Evolutionary conservation across 306 rosid genomes (phyloP).

Genomic region (Carpinus viminea): DNA sequence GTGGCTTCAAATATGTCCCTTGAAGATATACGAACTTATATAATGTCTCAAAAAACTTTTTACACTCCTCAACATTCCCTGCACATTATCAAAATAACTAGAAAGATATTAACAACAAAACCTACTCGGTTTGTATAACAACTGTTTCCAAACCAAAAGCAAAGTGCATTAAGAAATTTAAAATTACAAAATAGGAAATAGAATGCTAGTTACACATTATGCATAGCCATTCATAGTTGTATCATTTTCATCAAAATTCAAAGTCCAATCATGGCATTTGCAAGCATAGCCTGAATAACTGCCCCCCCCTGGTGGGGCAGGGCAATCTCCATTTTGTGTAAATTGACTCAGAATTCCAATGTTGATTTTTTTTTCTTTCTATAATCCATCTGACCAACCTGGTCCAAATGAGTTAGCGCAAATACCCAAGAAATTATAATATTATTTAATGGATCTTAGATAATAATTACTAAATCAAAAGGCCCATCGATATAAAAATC

Average conservation of each 20-base stretch:
- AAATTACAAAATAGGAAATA: slow-evolving; percentile 1
- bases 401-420: not conserved
- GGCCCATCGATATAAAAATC: not conserved
- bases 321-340: not conserved
- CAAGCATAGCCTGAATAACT: not conserved
- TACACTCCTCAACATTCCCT: slow-evolving; percentile 79
- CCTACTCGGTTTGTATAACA: slow-evolving; percentile 3
- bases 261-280: slow-evolving; percentile 3
- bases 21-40: slow-evolving; percentile 84
- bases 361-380: not conserved
- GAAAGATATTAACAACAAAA: slow-evolving; percentile 12
- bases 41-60: slow-evolving; percentile 63
- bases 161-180: slow-evolving; percentile 11
- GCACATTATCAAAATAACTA: slow-evolving; percentile 31
- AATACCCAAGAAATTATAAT: not conserved
- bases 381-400: not conserved
- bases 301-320: not conserved
- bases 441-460: not conserved
- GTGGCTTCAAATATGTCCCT: slow-evolving; percentile 91
- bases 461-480: not conserved
- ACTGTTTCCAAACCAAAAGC: slow-evolving; percentile 3
- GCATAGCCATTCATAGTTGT: not conserved
- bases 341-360: slow-evolving; percentile 6
- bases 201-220: not conserved
- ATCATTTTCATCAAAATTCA: slow-evolving; percentile 9